phyloP scores from a whole-genome alignment of 2,329 filamentous ascomycete genomes.

The Aquanectria penicillioides region DNA sequence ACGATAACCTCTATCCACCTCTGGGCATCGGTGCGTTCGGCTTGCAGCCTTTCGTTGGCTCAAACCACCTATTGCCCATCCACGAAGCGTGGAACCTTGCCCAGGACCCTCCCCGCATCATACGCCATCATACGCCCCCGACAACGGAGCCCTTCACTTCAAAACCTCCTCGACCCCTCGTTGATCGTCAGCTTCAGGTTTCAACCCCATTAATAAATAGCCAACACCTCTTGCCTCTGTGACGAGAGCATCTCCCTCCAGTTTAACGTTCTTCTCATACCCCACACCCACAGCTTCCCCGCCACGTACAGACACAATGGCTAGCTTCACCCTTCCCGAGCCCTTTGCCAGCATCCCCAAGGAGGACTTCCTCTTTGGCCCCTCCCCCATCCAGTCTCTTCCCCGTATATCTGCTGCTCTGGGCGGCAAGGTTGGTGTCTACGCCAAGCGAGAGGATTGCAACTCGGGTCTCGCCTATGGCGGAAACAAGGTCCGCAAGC shows the following conservation, averaged over 20 bases:
- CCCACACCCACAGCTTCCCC: not conserved
- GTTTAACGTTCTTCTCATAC: not conserved
- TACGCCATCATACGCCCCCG: constrained; percentile 12
- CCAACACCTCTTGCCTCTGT: not conserved
- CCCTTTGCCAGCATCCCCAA: constrained; percentile 72
- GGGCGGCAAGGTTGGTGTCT: constrained; percentile 69
- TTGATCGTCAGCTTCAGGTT: not conserved
- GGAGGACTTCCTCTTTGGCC: constrained; percentile 70
- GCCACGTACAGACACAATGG: constrained; percentile 35
- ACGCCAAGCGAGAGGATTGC: constrained; percentile 78
- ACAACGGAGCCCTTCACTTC: constrained; percentile 20
- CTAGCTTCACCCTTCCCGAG: constrained; percentile 60
- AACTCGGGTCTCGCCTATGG: constrained; percentile 75
- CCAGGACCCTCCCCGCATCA: too few species aligned
- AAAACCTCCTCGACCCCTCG: not conserved
- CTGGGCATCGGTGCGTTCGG: too few species aligned
- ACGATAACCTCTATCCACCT: too few species aligned
- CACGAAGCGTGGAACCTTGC: too few species aligned
- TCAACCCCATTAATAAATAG: not conserved
- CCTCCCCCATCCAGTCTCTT: constrained; percentile 74
- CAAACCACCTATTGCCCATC: too few species aligned
- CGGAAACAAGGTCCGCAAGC: constrained; percentile 76
- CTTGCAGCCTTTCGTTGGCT: too few species aligned
- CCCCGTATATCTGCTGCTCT: constrained; percentile 71
- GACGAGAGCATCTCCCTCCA: not conserved